phyloP scores from a whole-genome alignment of 2,329 filamentous ascomycete genomes.

The Aaosphaeria arxii region DNA sequence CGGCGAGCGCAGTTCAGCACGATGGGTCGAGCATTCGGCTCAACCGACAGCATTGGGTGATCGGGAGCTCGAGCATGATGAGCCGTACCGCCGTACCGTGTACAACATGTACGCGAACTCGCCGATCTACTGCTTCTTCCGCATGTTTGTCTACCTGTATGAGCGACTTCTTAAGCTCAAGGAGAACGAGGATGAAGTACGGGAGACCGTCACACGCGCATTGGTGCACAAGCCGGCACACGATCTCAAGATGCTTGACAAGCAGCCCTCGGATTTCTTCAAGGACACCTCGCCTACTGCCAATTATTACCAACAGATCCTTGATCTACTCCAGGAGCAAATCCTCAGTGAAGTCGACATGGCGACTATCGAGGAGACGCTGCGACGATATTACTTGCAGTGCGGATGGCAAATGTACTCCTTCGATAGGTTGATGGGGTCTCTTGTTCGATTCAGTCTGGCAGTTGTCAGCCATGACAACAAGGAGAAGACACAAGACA shows the following conservation, averaged over 20 bases:
- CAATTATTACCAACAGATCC: conserved; percentile 80
- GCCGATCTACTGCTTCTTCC: conserved; percentile 91
- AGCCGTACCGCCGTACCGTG: conserved; percentile 73
- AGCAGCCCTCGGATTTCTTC: conserved; percentile 73
- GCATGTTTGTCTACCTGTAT: conserved; percentile 89
- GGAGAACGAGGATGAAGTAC: conserved; percentile 69
- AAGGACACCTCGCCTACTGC: conserved; percentile 58
- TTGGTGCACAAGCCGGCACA: conserved; percentile 76
- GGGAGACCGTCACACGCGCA: conserved; percentile 69
- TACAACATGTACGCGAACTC: conserved; percentile 92
- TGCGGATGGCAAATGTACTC: conserved; percentile 93
- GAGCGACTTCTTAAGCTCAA: conserved; percentile 81
- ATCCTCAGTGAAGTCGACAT: conserved; percentile 81
- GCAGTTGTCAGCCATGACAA: conserved; percentile 81
- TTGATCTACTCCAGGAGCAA: conserved; percentile 82
- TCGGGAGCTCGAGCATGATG: conserved; percentile 68
- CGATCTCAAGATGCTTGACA: conserved; percentile 79
- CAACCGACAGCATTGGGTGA: conserved; percentile 57
- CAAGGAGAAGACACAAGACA: conserved; percentile 91
- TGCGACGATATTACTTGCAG: conserved; percentile 87
- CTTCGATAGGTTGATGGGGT: conserved; percentile 81
- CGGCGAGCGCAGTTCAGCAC: conserved; percentile 62
- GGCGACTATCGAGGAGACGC: conserved; percentile 79
- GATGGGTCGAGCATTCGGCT: conserved; percentile 61
- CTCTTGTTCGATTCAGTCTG: conserved; percentile 75